Conservation (phyloP, 768 basidiomycete genomes). For the Gautieria morchelliformis region DNA sequence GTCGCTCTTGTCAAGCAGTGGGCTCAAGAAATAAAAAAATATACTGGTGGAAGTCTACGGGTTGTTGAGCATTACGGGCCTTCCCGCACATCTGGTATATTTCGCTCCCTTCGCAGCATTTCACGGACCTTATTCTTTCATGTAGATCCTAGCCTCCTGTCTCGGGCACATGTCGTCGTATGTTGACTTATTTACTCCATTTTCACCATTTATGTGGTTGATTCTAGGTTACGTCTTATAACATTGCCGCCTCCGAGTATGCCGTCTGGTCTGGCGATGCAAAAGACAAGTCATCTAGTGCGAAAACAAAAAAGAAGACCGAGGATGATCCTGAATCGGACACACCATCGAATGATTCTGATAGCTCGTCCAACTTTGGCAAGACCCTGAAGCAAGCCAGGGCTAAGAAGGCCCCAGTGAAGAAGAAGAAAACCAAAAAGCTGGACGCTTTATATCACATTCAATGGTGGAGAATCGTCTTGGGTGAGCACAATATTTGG, state of each 20-base stretch:
- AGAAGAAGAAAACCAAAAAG: conserved; percentile 29
- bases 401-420: conserved; percentile 31
- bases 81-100: conserved; percentile 55
- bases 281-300: conserved; percentile 44
- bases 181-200: neutral
- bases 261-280: conserved; percentile 37
- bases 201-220: neutral
- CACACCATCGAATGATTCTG: conserved; percentile 26
- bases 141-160: conserved; percentile 45
- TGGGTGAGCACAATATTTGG: conserved; percentile 40
- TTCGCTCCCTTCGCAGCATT: neutral
- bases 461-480: conserved; percentile 77
- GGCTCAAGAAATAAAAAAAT: conserved; percentile 74
- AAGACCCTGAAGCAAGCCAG: conserved; percentile 32
- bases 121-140: neutral
- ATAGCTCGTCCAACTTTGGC: conserved; percentile 38
- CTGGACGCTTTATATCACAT: conserved; percentile 66
- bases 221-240: conserved; percentile 68
- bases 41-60: conserved; percentile 45
- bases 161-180: conserved; percentile 53
- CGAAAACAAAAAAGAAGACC: conserved; percentile 30
- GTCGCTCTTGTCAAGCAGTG: conserved; percentile 85
- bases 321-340: conserved; percentile 23
- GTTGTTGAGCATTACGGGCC: conserved; percentile 83
- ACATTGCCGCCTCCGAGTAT: conserved; percentile 74